Evolutionary conservation across 306 rosid genomes (phyloP).

Genomic region (Nissolia schottii): DNA sequence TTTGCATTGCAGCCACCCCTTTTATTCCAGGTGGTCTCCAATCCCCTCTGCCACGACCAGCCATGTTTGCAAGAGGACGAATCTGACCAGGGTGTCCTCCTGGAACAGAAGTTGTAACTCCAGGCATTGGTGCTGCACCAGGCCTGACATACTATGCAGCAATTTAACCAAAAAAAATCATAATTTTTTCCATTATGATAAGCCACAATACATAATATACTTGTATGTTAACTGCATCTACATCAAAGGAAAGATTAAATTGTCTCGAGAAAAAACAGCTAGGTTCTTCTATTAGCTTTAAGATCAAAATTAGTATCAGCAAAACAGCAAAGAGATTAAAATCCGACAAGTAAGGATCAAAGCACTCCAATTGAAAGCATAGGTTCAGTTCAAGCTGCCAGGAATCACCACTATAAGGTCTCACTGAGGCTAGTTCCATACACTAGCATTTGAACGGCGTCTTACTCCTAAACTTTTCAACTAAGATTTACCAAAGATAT

Average conservation of each 20-base stretch:
- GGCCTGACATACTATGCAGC: slow-evolving; percentile 88
- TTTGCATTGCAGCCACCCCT: slow-evolving; percentile 55
- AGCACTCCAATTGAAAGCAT: neutral
- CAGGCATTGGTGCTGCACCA: slow-evolving; percentile 80
- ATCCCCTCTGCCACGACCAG: slow-evolving; percentile 97
- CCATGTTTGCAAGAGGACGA: slow-evolving; percentile 72
- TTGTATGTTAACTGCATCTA: slow-evolving; percentile 8
- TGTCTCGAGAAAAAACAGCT: neutral
- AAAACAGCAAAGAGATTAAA: neutral
- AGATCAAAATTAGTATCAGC: neutral
- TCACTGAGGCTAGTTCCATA: neutral
- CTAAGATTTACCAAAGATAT: neutral
- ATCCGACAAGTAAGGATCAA: neutral
- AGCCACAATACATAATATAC: neutral
- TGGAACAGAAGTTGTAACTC: slow-evolving; percentile 56
- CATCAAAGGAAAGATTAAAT: slow-evolving; percentile 2
- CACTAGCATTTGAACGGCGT: neutral
- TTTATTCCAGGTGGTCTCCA: slow-evolving; percentile 91
- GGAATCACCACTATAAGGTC: neutral
- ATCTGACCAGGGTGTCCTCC: slow-evolving; percentile 81
- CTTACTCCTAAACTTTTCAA: neutral
- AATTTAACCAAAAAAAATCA: slow-evolving; percentile 7
- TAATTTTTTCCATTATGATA: slow-evolving; percentile 5
- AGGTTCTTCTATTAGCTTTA: neutral
- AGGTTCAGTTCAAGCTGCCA: neutral